Evolutionary conservation across 495 filamentous ascomycete species (phyloP).

Genomic region (Hypoxylon trugodes): DNA sequence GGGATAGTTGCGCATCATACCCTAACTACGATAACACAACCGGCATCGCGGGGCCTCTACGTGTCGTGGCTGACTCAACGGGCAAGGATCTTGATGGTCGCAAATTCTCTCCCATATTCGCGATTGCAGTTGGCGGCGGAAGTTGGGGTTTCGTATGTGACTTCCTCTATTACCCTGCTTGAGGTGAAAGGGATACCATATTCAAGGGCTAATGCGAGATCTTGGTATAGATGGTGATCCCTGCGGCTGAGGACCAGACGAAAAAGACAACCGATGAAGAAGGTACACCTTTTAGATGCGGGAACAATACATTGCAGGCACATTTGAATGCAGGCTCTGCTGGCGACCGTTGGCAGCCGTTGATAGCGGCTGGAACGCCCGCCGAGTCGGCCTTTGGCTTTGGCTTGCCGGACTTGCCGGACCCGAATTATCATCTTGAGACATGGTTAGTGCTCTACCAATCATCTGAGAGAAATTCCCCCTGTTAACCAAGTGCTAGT

Average conservation of each 20-base stretch:
- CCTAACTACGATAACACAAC: conserved; percentile 26
- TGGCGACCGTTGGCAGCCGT: conserved; percentile 29
- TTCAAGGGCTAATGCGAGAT: not conserved
- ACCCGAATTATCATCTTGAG: conserved; percentile 37
- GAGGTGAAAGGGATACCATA: not conserved
- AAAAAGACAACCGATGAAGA: conserved; percentile 1
- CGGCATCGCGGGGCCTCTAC: conserved; percentile 25
- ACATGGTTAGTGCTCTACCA: conserved; percentile 21
- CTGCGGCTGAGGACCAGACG: conserved; percentile 11
- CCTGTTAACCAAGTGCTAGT: conserved; percentile 5
- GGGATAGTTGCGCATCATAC: conserved; percentile 17
- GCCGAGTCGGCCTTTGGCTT: conserved; percentile 39
- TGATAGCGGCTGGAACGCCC: conserved; percentile 36
- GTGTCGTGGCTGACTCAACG: conserved; percentile 20
- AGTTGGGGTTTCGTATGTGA: conserved; percentile 37
- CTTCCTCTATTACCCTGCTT: not conserved
- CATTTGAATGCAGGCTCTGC: conserved; percentile 22
- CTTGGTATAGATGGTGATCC: conserved; percentile 29
- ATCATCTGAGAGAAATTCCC: too few species aligned
- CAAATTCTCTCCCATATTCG: conserved; percentile 27
- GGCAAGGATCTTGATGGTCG: conserved; percentile 25
- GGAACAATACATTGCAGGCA: conserved; percentile 27
- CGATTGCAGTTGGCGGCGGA: conserved; percentile 34
- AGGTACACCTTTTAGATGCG: conserved; percentile 21
- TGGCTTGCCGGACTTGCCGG: conserved; percentile 32